Conservation (phyloP, 2,329 filamentous ascomycete species). For the Claviceps monticola region DNA sequence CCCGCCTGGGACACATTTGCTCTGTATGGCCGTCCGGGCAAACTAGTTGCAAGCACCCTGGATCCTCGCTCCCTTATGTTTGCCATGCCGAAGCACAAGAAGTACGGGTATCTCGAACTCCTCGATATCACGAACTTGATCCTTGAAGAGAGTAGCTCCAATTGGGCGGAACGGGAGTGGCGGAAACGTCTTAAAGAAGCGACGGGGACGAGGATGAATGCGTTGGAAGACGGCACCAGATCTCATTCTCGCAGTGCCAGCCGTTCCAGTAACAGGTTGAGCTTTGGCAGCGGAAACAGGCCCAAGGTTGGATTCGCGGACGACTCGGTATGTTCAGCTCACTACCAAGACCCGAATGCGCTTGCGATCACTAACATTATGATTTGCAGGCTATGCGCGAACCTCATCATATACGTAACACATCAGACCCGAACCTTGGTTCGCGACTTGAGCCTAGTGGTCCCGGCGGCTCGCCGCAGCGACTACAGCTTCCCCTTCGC, state of each 20-base stretch:
- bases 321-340: constrained; percentile 16
- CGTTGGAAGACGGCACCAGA: constrained; percentile 35
- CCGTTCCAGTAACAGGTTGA: constrained; percentile 42
- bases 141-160: constrained; percentile 57
- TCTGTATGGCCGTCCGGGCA: constrained; percentile 78
- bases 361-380: constrained; percentile 4
- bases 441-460: constrained; percentile 12
- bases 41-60: constrained; percentile 73
- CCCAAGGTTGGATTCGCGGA: constrained; percentile 45
- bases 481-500: constrained; percentile 22
- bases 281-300: constrained; percentile 29
- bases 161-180: constrained; percentile 83
- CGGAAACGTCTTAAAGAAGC: constrained; percentile 77
- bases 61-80: constrained; percentile 93
- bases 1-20: constrained; percentile 88
- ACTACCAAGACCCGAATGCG: neutral
- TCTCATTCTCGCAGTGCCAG: constrained; percentile 40
- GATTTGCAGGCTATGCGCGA: constrained; percentile 19
- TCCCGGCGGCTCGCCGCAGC: constrained; percentile 18
- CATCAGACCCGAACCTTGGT: constrained; percentile 29
- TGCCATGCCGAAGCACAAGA: constrained; percentile 78
- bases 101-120: constrained; percentile 84
- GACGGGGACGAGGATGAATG: constrained; percentile 65
- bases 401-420: constrained; percentile 29
- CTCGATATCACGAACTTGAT: constrained; percentile 74